Percentiles rank a stretch among this genome's conserved stretches.
Evolutionary conservation across 2,329 filamentous ascomycete genomes (phyloP).

Genomic region (Colletotrichum sp.): DNA sequence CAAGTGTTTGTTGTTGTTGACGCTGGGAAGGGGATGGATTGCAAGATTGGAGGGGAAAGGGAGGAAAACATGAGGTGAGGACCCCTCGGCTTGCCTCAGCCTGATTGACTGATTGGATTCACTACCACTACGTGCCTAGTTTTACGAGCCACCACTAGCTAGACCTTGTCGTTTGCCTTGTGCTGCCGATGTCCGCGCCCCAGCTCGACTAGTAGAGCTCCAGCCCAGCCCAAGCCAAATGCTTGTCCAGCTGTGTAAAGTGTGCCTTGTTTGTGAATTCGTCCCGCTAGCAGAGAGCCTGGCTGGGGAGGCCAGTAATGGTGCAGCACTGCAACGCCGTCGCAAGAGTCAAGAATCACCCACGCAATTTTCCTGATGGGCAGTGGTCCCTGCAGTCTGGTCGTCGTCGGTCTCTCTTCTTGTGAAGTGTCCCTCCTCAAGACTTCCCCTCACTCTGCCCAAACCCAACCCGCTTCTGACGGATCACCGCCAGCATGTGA

Average conservation of each 20-base stretch:
- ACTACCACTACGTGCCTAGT: neutral
- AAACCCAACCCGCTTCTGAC: neutral
- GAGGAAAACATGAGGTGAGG: neutral
- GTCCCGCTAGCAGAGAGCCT: neutral
- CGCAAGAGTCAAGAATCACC: neutral
- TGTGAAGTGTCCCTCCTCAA: neutral
- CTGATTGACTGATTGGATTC: conserved; percentile 3
- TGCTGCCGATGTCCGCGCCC: conserved; percentile 2
- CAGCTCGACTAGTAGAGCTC: neutral
- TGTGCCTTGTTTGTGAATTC: neutral
- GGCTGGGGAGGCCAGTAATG: neutral
- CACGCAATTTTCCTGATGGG: neutral
- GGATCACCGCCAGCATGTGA: conserved; percentile 18
- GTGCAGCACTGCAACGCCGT: neutral
- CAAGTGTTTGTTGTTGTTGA: neutral
- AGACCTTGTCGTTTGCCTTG: neutral
- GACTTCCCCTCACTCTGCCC: neutral
- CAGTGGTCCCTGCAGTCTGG: neutral
- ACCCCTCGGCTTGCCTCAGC: conserved; percentile 16
- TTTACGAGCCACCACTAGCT: neutral
- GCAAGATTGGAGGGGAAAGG: neutral
- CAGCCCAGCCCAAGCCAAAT: neutral
- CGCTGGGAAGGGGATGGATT: neutral
- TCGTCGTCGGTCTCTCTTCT: neutral
- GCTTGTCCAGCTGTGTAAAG: neutral